Base-by-base conservation (phyloP, 2,329 filamentous ascomycete genomes). In the Colletotrichum neosansevieriae region DNA sequence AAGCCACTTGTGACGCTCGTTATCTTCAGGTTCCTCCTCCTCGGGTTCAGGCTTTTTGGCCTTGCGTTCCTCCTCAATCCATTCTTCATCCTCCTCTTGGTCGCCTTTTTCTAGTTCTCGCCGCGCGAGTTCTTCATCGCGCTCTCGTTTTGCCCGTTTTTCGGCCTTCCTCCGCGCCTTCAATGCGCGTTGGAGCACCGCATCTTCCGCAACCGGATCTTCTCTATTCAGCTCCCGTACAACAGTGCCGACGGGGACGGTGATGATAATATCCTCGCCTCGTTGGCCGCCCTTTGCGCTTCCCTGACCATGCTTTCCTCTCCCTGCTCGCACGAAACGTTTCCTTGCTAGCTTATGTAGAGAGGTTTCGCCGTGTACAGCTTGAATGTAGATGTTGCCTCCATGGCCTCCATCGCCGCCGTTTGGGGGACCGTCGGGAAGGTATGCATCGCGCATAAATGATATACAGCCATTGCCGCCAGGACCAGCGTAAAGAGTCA, bases 391-490 rank as follows among this genome's bases (percentile, higher is more conserved):
- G 72, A 99, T 85, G 74, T 92, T 97, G 44, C 96, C 96, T 70
- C 96, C 96, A 63, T 89, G 92, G 4, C 96, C 96, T 47, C 96
- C 96, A 76, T 99, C 94, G 68, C 96, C 96, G 56, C 96, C 96
- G 78, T 99, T 98, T 10, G 96, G 89, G 11, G 96, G 96, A 0
- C 96, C 96, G 71, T 97, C 91, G 50, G 91, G 88, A 34, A 98
- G 85, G 79, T 92, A 98, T 71, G 95, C 95, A 75, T 99, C 96
- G 19, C 95, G 91, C 49, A 97, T 82, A 77, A 98, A 99, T 0
- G 96, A 96, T 58, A 98, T 93, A 76, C 96, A 99, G 71, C 96
- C 96, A 76, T 96, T 91, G 9, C 96, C 96, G 29, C 96, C 96
- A 2, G 85, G 81, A 9, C 96, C 96, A 17, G 94, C 92, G 73